Conservation (phyloP, 352 stramenopile species). For the Blastocystis sp. region DNA sequence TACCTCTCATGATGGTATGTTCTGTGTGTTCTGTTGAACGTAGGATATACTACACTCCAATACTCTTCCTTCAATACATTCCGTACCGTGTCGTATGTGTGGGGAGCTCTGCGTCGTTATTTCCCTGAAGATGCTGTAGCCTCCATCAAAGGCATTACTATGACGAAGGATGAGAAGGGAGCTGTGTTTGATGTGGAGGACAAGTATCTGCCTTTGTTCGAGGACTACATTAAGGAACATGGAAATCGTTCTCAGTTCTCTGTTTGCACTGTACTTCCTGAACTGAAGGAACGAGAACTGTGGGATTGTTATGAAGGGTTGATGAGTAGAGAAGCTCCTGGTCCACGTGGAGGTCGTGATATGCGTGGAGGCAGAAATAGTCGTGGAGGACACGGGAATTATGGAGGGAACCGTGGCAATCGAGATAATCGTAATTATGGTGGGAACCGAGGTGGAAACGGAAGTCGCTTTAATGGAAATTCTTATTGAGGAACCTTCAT, state of each 20-base stretch:
- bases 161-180: conserved; percentile 77
- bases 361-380: conserved; percentile 29
- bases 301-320: not conserved
- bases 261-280: conserved; percentile 73
- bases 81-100: conserved; percentile 80
- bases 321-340: conserved; percentile 19
- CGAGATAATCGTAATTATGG: conserved; percentile 63
- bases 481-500: not conserved
- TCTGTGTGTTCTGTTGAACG: not conserved
- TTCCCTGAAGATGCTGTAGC: conserved; percentile 73
- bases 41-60: conserved; percentile 78
- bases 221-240: conserved; percentile 72
- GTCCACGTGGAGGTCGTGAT: not conserved
- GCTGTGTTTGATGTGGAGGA: conserved; percentile 81
- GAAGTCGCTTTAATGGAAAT: conserved; percentile 56
- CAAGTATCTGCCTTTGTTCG: conserved; percentile 70
- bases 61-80: conserved; percentile 76
- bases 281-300: conserved; percentile 73
- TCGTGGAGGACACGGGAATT: conserved; percentile 66
- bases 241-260: conserved; percentile 72
- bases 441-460: conserved; percentile 65
- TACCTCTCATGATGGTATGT: conserved; percentile 70
- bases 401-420: conserved; percentile 66
- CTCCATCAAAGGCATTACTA: conserved; percentile 79
- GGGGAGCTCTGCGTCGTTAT: conserved; percentile 79